Base-by-base conservation (phyloP, 495 filamentous ascomycete species). In the Lophium mytilinum region DNA sequence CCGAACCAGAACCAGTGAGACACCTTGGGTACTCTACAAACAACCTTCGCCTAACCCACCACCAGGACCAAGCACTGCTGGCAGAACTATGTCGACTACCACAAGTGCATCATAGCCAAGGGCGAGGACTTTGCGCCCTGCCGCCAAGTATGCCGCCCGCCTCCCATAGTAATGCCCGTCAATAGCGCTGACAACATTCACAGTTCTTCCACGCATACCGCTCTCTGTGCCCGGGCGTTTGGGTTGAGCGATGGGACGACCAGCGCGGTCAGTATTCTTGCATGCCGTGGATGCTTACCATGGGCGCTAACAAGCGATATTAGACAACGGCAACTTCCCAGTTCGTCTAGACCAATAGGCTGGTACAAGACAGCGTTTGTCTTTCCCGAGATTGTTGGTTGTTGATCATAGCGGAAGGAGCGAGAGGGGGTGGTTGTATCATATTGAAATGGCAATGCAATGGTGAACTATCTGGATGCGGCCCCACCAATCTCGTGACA, bases 71-170 rank as follows among this genome's bases (percentile, higher is more conserved):
- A 87, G 77, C 83, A 87, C 74, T 96, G 89, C 87, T 95, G 91
- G 91, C 91, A 95, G 70, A 93, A 98, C 81, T 99, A 99, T 76
- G 94, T 99, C 80, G 94, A 99, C 76, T 97, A 99, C 82, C 85
- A 99, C 84, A 99, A 97, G 82, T 99, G 94, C 78, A 86, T 95
- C 73, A 76, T 87, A 71, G 92, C 91, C 73, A 97, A 97, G 83
- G 94, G 94, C 73, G 94, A 99, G 78, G 94, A 97, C 71, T 99
- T 97, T 74, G 83, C 87, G 60, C 94, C 94, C 49, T 99, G 94
- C 86, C 86, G 84, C 70, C 94, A 98, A 82, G 91, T 95, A 84
- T 50, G 66, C 46, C 33, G 42, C 15, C 12, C 43, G 42, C 12
- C 18, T 11, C 18, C 40, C 24, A 30, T 19, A 37, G n/a, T 1